Base-by-base conservation (phyloP, 768 basidiomycete species). In the Termitomyces sp. region DNA sequence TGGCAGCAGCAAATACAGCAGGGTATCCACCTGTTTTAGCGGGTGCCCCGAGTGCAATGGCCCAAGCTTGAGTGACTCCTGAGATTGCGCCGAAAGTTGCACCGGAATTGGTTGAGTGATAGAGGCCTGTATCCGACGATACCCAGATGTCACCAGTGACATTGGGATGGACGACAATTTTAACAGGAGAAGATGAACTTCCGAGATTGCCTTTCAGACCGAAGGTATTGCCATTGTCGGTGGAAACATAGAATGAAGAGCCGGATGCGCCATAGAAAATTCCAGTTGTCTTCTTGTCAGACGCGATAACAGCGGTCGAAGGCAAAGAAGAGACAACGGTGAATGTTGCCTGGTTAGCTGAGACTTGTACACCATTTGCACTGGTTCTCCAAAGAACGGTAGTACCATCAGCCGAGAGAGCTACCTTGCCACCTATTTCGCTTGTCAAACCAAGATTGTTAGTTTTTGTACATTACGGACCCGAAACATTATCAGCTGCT, bases 131-230 rank as follows among this genome's bases (percentile, higher is more conserved):
- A 65, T 83, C 81, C 2, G 83, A 79, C 1, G 82, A 83, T 2
- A 85, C 82, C 83, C 84, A 86, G 32, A 86, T 71, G 63, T 86
- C 84, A 9, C 83, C 84, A 3, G 79, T 78, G 4, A 79, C 72
- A 53, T 66, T 70, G 16, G 79, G 79, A 65, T 85, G 73, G 27
- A 82, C 84, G 25, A 79, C 73, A 58, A 86, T 72, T 60, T 82
- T 81, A 45, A 70, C 72, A 5, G 81, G 76, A 0, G 75, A 68
- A 7, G 75, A 77, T 5, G 82, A 83, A 8, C 74, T 62, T 40
- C 77, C 80, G 2, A 86, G 71, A 17, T 73, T 65, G 17, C 75
- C 74, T 44, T 70, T 71, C 1, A 63, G 66, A 25, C 69, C 52
- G 65, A 85, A 85, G 0, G 82, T 80, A 59, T 77, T 72, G 10